These are phyloP conservation scores for Kodamaea laetipori DNA, from an alignment of 805 yeast species.

Conservation along the genomic window DNA sequence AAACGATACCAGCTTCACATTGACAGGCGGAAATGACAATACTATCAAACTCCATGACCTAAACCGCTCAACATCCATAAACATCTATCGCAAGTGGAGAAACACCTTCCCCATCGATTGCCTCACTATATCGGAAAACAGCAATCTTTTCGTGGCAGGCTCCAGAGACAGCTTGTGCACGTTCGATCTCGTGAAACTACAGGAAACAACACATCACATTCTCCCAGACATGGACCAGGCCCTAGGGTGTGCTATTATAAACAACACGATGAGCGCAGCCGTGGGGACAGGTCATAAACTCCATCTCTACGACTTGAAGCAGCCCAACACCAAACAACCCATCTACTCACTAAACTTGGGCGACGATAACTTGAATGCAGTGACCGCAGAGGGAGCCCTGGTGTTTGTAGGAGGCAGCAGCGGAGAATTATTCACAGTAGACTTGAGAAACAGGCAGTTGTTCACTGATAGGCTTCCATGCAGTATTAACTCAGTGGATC, in stretches of 20 bases:
- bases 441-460: constrained; percentile 22
- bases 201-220: constrained; percentile 5
- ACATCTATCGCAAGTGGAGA: constrained; percentile 9
- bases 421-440: constrained; percentile 24
- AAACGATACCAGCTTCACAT: constrained; percentile 17
- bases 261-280: constrained; percentile 21
- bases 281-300: constrained; percentile 30
- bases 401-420: constrained; percentile 24
- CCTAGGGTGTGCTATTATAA: constrained; percentile 24
- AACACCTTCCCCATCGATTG: constrained; percentile 23
- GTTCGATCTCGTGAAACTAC: constrained; percentile 25
- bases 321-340: constrained; percentile 12
- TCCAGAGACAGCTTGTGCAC: constrained; percentile 20
- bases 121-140: constrained; percentile 17
- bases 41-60: constrained; percentile 19
- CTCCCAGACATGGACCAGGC: constrained; percentile 18
- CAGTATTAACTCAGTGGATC: constrained; percentile 10
- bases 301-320: constrained; percentile 27
- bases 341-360: constrained; percentile 22
- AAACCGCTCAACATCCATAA: neutral
- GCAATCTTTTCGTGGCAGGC: constrained; percentile 18
- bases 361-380: constrained; percentile 26
- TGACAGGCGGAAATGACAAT: constrained; percentile 26
- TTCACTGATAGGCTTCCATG: constrained; percentile 6
- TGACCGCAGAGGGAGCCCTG: constrained; percentile 12